Base-by-base conservation (phyloP, 1,284 basidiomycete genomes). In the Hypsizygus ulmarius region DNA sequence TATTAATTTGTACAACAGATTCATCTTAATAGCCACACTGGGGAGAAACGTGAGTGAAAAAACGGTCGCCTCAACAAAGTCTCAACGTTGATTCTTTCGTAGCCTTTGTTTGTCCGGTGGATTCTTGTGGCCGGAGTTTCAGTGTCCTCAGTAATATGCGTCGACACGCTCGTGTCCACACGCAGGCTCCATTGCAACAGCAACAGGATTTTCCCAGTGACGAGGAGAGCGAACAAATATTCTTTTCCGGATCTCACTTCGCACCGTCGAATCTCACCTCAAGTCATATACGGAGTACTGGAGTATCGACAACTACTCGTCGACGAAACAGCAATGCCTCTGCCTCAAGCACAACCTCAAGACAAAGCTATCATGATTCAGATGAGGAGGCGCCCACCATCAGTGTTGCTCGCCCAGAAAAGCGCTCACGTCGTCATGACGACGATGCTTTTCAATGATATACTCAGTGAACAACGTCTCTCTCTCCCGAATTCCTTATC, bases 101-200 rank as follows among this genome's bases (percentile, higher is more conserved):
- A 90, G 88, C 88, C 14, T 90, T 87, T 67, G 70, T 76, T 46
- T 91, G 89, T 64, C 81, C 87, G 11, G 78, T 82, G 47, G 80
- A 84, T 51, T 79, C 79, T 50, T 91, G 89, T 65, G 84, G 85
- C 6, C 81, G 88, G 44, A 82, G 82, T 60, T 91, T 91, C 67
- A 90, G 87, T 63, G 89, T 91, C 45, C 79, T 90, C 60, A 90
- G 87, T 64, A 91, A 91, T 71, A 91, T 91, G 89, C 84, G 88
- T 51, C 75, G 88, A 48, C 88, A 91, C 63, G 81, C 86, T 48
- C 80, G 87, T 49, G 83, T 85, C 16, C 87, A 90, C 60, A 72
- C 66, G n/a, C 72, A 73, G 39, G 56, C 55, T 35, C 52, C 64
- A 16, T 59, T 58, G 44, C 45, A 25, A 25, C 69, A 66, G 53